Conservation (phyloP, 176 grass and related monocot species). For the Lolium multiflorum region DNA sequence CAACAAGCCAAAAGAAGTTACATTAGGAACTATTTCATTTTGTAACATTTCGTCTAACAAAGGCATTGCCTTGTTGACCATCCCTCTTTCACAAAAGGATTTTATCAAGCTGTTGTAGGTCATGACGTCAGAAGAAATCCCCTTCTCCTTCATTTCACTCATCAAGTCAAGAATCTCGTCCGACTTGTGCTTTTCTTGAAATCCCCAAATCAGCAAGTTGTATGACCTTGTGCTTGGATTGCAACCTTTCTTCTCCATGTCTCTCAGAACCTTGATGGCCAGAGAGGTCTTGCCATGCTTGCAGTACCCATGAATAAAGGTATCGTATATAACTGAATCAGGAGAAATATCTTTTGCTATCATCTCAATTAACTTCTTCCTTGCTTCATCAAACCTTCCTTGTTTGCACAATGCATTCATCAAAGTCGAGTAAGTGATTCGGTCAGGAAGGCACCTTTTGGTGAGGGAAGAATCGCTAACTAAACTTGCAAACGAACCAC, state of each 20-base stretch:
- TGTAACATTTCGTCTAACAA: conserved; percentile 92
- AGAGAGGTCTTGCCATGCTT: conserved; percentile 76
- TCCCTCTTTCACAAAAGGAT: conserved; percentile 66
- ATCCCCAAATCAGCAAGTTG: conserved; percentile 89
- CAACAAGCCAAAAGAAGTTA: conserved; percentile 81
- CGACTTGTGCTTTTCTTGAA: conserved; percentile 66
- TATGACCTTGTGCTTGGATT: conserved; percentile 86
- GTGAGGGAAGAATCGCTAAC: conserved; percentile 51
- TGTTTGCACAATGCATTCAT: conserved; percentile 75
- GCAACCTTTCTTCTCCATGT: conserved; percentile 92
- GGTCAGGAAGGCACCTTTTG: conserved; percentile 74
- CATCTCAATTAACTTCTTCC: conserved; percentile 86
- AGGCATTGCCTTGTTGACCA: conserved; percentile 68
- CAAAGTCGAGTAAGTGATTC: conserved; percentile 86
- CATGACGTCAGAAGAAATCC: conserved; percentile 64
- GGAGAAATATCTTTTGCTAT: conserved; percentile 71
- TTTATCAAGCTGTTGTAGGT: conserved; percentile 89
- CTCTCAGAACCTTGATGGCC: conserved; percentile 86
- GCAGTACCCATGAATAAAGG: conserved; percentile 80
- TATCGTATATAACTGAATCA: conserved; percentile 87
- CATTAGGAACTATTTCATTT: conserved; percentile 77
- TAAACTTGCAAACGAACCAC: conserved; percentile 73
- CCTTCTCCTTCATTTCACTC: conserved; percentile 82
- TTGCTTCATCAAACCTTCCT: conserved; percentile 81
- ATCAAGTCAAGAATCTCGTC: conserved; percentile 88